Percentiles rank a stretch among this genome's conserved stretches.
Evolutionary conservation across 2,329 filamentous ascomycete species (phyloP).

Genomic region (Furcasterigmium sp.): DNA sequence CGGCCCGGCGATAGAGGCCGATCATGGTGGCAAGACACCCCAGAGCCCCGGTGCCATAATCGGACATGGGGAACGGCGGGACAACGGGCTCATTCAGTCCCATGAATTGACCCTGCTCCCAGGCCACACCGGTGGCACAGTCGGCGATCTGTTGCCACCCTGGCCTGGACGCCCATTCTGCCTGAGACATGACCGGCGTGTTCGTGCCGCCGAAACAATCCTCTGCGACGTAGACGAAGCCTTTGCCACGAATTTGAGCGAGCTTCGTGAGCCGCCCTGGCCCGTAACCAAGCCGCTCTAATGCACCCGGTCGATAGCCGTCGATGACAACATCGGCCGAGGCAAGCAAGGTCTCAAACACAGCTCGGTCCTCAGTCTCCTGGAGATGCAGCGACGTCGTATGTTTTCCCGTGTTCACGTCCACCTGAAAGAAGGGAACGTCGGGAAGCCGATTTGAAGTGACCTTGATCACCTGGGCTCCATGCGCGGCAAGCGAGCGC

Average conservation of each 20-base stretch:
- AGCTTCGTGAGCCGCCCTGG: slow-evolving; percentile 41
- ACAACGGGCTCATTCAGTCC: slow-evolving; percentile 51
- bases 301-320: slow-evolving; percentile 56
- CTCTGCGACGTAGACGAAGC: slow-evolving; percentile 57
- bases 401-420: slow-evolving; percentile 61
- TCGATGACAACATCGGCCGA: slow-evolving; percentile 58
- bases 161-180: slow-evolving; percentile 50
- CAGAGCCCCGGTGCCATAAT: slow-evolving; percentile 29
- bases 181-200: slow-evolving; percentile 13
- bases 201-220: slow-evolving; percentile 59
- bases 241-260: slow-evolving; percentile 43
- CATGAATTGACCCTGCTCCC: slow-evolving; percentile 48
- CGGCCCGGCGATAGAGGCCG: slow-evolving; percentile 25
- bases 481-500: slow-evolving; percentile 61
- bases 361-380: slow-evolving; percentile 35
- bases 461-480: slow-evolving; percentile 62
- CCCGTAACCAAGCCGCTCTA: slow-evolving; percentile 54
- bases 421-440: slow-evolving; percentile 60
- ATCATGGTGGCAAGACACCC: slow-evolving; percentile 26
- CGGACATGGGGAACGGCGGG: slow-evolving; percentile 50
- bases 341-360: slow-evolving; percentile 48
- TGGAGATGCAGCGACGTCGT: slow-evolving; percentile 53
- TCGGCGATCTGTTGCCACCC: slow-evolving; percentile 64
- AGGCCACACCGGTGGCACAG: slow-evolving; percentile 48
- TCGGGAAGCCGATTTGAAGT: slow-evolving; percentile 56